Base-by-base conservation (phyloP, 73 alveolate genomes). In the Paramecium primaurelia region DNA sequence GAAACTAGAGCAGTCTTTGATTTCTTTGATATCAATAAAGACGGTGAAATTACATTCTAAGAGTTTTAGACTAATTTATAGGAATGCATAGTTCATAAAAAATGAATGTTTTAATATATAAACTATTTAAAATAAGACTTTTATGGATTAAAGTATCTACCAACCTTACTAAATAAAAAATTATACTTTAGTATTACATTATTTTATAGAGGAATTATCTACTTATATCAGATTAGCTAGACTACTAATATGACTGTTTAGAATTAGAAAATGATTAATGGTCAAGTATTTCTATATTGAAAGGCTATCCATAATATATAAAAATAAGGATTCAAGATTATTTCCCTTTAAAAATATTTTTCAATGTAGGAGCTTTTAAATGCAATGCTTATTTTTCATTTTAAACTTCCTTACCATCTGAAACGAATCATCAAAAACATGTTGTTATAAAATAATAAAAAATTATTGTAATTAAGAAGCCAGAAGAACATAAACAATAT, bases 11-110 rank as follows among this genome's bases (percentile, higher is more conserved):
- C 91, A 12, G 75, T 80, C 25, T 80, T 80, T 22, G 91, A 80
- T 44, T 80, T 26, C 47, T 80, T 80, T 49, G 91, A 80, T 45
- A 45, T 80, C 20, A 80, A 80, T 80, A 40, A 80, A 20, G 91
- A 80, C 8, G 91, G 91, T 2, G 91, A 80, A 42, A 80, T 80
- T 0, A 45, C 91, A 42, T 80, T 80, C 51, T 80, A 80, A 49
- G 91, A 80, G 51, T 80, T 80, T 44, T 26, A 80, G 77, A 42
- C 77, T 40, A 80, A 45, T 47, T 26, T 80, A 20, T 38, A 34
- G 37, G 87, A 73, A 36, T 73, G 87, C 59, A 44, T 73, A 10
- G 87, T 73, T 16, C 87, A 12, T 8, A 73, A 73, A 40, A 73
- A 73, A 64, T 64, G 84, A 64, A 64, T 64, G 42, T 64, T 32